phyloP scores from a whole-genome alignment of 1,139 yeast species.

The Sugiyamaella pinicola region DNA sequence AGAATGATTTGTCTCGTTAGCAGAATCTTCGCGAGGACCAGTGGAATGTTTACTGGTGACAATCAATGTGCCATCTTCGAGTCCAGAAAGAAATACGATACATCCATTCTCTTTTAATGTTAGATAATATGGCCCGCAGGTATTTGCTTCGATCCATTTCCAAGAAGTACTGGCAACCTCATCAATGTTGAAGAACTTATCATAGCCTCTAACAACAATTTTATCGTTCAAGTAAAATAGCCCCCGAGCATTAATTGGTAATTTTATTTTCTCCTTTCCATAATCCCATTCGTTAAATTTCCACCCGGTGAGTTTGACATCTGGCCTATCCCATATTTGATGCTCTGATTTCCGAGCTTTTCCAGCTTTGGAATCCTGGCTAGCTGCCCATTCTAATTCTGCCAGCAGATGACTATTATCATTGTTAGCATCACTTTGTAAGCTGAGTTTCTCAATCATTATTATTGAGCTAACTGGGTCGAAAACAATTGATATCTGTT shows the following conservation, averaged over 20 bases:
- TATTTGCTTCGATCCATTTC: constrained; percentile 48
- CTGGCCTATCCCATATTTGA: constrained; percentile 39
- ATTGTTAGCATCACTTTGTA: background rate
- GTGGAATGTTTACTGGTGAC: constrained; percentile 87
- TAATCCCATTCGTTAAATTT: constrained; percentile 90
- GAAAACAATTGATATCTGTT: too few relatives aligned
- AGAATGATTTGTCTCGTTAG: constrained; percentile 63
- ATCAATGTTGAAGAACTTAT: constrained; percentile 84
- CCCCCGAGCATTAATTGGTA: constrained; percentile 85
- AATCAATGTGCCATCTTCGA: constrained; percentile 72
- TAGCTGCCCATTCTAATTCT: constrained; percentile 4
- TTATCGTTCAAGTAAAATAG: constrained; percentile 59
- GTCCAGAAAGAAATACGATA: constrained; percentile 78
- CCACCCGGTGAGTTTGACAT: constrained; percentile 54
- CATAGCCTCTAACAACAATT: constrained; percentile 85
- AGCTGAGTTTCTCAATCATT: constrained; percentile 9
- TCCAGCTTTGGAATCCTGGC: constrained; percentile 26
- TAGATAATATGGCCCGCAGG: constrained; percentile 76
- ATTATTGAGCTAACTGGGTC: background rate
- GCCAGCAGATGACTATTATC: background rate
- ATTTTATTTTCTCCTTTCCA: constrained; percentile 52
- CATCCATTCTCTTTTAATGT: constrained; percentile 94
- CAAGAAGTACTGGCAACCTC: constrained; percentile 62
- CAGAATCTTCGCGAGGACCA: constrained; percentile 58
- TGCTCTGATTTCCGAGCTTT: constrained; percentile 31